phyloP scores from a whole-genome alignment of 768 basidiomycete genomes.

The Chalciporus pseudorubinellus region DNA sequence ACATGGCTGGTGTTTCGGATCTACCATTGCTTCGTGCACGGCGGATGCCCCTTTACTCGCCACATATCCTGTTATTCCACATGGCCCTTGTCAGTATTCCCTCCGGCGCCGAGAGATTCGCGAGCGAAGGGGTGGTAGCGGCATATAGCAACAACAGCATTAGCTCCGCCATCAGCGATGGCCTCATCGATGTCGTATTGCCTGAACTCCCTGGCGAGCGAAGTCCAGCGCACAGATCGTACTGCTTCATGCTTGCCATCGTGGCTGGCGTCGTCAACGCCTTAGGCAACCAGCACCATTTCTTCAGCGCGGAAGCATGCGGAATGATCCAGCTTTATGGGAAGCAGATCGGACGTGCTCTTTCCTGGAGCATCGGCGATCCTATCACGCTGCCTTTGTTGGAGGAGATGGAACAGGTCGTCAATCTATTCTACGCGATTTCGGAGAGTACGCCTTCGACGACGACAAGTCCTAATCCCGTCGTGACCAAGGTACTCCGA shows the following conservation, averaged over 20 bases:
- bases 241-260: constrained; percentile 82
- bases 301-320: constrained; percentile 81
- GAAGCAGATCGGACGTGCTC: constrained; percentile 69
- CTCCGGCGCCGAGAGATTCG: constrained; percentile 79
- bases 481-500: constrained; percentile 60
- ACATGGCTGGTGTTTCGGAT: constrained; percentile 70
- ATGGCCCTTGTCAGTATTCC: constrained; percentile 77
- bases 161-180: constrained; percentile 71
- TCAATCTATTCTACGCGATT: constrained; percentile 75
- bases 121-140: constrained; percentile 74
- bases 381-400: constrained; percentile 72
- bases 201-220: constrained; percentile 73
- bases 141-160: constrained; percentile 85
- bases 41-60: constrained; percentile 68
- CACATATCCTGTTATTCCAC: constrained; percentile 82
- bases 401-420: constrained; percentile 80
- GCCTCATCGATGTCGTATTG: constrained; percentile 62
- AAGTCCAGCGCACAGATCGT: constrained; percentile 75
- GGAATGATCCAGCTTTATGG: constrained; percentile 85
- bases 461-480: constrained; percentile 33
- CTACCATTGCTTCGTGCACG: constrained; percentile 57
- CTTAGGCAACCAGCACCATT: constrained; percentile 64
- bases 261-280: constrained; percentile 68
- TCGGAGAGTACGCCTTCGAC: constrained; percentile 43
- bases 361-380: constrained; percentile 82